Percentiles rank a stretch among this genome's conserved stretches.
These are phyloP conservation scores for Penicillium pancosmium DNA, from an alignment of 495 filamentous ascomycete genomes.

Conservation along the genomic window DNA sequence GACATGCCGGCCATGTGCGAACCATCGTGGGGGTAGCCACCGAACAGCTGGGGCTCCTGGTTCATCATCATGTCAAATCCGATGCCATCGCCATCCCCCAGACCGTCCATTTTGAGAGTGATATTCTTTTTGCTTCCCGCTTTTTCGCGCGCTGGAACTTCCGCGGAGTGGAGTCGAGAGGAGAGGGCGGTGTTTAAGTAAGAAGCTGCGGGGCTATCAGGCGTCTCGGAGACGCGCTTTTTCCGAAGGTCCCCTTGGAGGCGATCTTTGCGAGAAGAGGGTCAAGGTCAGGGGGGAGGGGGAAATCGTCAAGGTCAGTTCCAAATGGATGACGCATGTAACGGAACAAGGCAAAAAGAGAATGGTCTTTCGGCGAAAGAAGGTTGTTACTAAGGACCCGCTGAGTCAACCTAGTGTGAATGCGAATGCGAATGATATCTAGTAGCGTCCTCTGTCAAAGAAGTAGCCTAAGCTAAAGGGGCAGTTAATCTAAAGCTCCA, in stretches of 20 bases:
- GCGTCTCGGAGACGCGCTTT: conserved; percentile 14
- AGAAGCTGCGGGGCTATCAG: conserved; percentile 26
- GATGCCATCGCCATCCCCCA: conserved; percentile 46
- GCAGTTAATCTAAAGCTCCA: neutral
- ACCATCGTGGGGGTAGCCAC: conserved; percentile 61
- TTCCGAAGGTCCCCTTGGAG: conserved; percentile 14
- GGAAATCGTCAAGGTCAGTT: neutral
- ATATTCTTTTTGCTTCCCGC: conserved; percentile 6
- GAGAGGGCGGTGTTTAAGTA: conserved; percentile 21
- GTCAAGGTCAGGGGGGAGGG: conserved; percentile 12
- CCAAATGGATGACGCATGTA: conserved; percentile 26
- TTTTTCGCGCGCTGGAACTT: conserved; percentile 17
- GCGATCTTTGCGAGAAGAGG: conserved; percentile 3
- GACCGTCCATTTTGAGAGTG: conserved; percentile 40
- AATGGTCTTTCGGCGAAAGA: neutral
- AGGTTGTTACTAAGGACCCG: conserved; percentile 6
- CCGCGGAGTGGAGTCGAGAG: conserved; percentile 27
- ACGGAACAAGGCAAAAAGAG: conserved; percentile 4
- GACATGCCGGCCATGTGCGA: conserved; percentile 59
- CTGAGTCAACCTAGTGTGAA: neutral
- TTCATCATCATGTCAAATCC: conserved; percentile 53
- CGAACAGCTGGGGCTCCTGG: conserved; percentile 73
- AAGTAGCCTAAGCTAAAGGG: neutral
- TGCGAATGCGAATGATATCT: neutral
- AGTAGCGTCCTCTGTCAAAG: neutral